Evolutionary conservation across 1,139 yeast genomes (phyloP), one percentile per base, ranked within the genome.

Genomic region (Suhomyces choctaworum): DNA sequence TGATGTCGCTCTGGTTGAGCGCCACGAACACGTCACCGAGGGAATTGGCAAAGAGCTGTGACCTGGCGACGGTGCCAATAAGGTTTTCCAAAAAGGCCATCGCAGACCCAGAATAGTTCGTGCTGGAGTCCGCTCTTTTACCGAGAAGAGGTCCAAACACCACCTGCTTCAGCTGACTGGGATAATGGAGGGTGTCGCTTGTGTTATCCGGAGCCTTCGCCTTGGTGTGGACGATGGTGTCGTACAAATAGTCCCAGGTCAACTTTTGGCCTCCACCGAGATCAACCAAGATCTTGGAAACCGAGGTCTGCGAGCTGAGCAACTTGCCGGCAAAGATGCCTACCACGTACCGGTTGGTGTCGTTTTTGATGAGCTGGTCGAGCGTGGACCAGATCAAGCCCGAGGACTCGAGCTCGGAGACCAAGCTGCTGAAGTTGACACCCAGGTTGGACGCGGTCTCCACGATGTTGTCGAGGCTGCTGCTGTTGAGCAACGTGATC

Each of bases 71-170:
- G 6, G 60, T 51, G 25, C 58, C 58, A 6, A 61, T 40, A 13
- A 67, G 35, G 44, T 69, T 69, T 38, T 51, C 54, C 22, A 68
- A 27, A 40, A 70, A 69, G 4, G 53, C 43, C 27, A 47, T 46
- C 2, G 71, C 64, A 8, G 70, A 58, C 4, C 75, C 75, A 20
- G 50, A 33, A 37, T 56, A 58, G 8, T 17, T 17, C 29, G 43
- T 39, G 36, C 45, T 45, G 26, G 35, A 31, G 16, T 41, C 36
- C 20, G 37, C 41, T 37, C 54, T 41, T 15, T 37, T 45, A 16
- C 8, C 15, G 10, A 12, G 14, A 16, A 27, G 29, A 17, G 20
- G 10, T 6, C 33, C 32, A 21, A 47, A 47, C n/a, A 40, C 37
- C 14, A 40, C 39, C 19, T 44, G 37, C 20, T 17, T 17, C 7